Conservation (phyloP, 2,329 filamentous ascomycete species). For the Alternaria rosae region DNA sequence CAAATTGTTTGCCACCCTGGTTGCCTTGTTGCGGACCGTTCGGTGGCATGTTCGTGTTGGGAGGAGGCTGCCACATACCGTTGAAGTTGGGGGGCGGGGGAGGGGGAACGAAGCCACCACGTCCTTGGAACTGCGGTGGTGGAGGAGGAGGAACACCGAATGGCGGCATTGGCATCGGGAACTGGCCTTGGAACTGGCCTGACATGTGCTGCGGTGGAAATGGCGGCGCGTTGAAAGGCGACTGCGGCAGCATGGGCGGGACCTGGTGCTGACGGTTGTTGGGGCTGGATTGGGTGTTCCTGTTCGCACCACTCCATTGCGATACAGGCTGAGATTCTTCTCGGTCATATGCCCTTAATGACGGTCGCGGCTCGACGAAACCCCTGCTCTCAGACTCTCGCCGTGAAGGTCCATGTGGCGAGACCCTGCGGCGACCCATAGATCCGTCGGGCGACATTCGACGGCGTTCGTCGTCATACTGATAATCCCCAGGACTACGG, state of each 20-base stretch:
- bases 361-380: conserved; percentile 15
- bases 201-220: conserved; percentile 27
- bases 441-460: conserved; percentile 22
- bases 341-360: conserved; percentile 13
- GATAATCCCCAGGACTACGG: conserved; percentile 18
- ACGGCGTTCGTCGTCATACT: conserved; percentile 22
- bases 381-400: conserved; percentile 16
- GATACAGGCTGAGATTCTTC: conserved; percentile 14
- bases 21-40: conserved; percentile 14
- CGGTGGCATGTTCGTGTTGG: conserved; percentile 24
- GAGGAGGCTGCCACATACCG: conserved; percentile 30
- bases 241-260: conserved; percentile 13
- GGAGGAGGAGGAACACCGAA: conserved; percentile 31
- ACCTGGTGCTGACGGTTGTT: conserved; percentile 13
- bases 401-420: conserved; percentile 4
- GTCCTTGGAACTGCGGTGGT: conserved; percentile 27
- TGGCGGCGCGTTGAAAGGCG: conserved; percentile 25
- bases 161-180: conserved; percentile 23
- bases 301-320: conserved; percentile 19
- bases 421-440: conserved; percentile 18
- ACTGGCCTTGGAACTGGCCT: conserved; percentile 28
- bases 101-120: conserved; percentile 26
- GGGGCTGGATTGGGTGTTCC: conserved; percentile 9
- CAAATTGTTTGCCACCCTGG: conserved; percentile 17
- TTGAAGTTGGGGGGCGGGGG: conserved; percentile 36